Conservation (phyloP, 768 basidiomycete genomes). For the Kwoniella sp. region DNA sequence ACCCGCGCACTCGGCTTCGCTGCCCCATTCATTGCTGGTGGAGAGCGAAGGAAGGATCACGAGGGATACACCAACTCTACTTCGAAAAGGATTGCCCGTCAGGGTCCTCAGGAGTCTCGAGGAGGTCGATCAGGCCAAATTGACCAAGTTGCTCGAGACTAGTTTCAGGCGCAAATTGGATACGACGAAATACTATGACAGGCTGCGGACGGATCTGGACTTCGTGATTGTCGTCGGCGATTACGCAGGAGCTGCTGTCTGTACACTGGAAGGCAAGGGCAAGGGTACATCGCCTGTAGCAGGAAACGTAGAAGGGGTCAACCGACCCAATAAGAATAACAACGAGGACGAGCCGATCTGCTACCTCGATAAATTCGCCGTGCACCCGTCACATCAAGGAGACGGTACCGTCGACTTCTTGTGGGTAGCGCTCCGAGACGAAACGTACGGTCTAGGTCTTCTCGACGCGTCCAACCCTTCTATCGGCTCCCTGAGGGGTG, state of each 20-base stretch:
- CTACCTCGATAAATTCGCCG: conserved; percentile 98
- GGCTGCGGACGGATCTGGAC: conserved; percentile 76
- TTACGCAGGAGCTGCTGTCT: conserved; percentile 91
- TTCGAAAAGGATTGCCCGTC: conserved; percentile 85
- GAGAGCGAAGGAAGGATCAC: conserved; percentile 66
- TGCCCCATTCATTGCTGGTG: conserved; percentile 89
- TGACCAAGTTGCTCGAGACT: conserved; percentile 81
- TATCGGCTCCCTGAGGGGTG: conserved; percentile 80
- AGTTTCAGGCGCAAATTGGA: conserved; percentile 79
- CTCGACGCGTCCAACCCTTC: conserved; percentile 93
- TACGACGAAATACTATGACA: conserved; percentile 71
- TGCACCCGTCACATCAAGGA: conserved; percentile 90
- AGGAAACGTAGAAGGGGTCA: too few relatives aligned
- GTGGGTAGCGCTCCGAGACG: conserved; percentile 97
- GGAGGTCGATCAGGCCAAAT: conserved; percentile 73
- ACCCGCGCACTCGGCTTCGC: conserved; percentile 89
- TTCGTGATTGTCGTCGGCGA: conserved; percentile 93
- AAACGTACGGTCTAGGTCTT: conserved; percentile 93
- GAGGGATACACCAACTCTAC: conserved; percentile 85
- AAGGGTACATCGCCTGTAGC: conserved; percentile 16
- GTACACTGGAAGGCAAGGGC: conserved; percentile 65
- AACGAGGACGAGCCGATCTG: conserved; percentile 56
- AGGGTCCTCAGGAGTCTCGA: conserved; percentile 69
- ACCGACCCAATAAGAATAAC: not conserved
- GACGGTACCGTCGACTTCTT: conserved; percentile 99